These are phyloP conservation scores for Termitomyces sp. DNA, from an alignment of 768 basidiomycete genomes.

Conservation along the genomic window DNA sequence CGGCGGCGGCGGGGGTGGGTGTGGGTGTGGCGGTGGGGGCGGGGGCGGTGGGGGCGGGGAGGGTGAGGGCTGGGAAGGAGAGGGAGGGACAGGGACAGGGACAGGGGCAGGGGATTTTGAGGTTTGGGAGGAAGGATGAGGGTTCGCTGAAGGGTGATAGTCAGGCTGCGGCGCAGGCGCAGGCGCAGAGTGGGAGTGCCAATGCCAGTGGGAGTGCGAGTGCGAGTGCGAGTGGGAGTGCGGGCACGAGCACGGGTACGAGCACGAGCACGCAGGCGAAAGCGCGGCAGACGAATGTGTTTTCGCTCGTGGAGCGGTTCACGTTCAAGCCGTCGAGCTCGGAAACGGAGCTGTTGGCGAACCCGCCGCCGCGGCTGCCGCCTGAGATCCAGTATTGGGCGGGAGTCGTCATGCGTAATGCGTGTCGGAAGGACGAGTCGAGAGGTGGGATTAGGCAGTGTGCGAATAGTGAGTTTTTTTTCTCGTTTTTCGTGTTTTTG, in stretches of 20 bases:
- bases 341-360: slow-evolving; percentile 60
- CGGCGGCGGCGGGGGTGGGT: not conserved
- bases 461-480: slow-evolving; percentile 73
- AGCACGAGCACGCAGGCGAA: slow-evolving; percentile 14
- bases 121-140: slow-evolving; percentile 40
- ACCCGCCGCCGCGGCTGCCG: slow-evolving; percentile 69
- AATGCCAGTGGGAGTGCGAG: not conserved
- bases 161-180: no score
- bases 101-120: slow-evolving; percentile 11
- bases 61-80: slow-evolving; percentile 2
- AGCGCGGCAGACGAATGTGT: slow-evolving; percentile 78
- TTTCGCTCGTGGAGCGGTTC: slow-evolving; percentile 93
- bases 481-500: not conserved
- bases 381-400: slow-evolving; percentile 98
- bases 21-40: no score
- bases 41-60: slow-evolving; percentile 1
- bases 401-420: slow-evolving; percentile 99
- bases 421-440: slow-evolving; percentile 94
- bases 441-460: slow-evolving; percentile 94
- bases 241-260: not conserved
- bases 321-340: slow-evolving; percentile 89
- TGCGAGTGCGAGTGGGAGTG: no score
- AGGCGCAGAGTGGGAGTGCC: not conserved
- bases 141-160: slow-evolving; percentile 5
- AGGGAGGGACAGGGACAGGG: not conserved